Percentiles rank a stretch among this genome's conserved stretches.
phyloP scores from a whole-genome alignment of 306 rosid species.

The Alnus rubra region DNA sequence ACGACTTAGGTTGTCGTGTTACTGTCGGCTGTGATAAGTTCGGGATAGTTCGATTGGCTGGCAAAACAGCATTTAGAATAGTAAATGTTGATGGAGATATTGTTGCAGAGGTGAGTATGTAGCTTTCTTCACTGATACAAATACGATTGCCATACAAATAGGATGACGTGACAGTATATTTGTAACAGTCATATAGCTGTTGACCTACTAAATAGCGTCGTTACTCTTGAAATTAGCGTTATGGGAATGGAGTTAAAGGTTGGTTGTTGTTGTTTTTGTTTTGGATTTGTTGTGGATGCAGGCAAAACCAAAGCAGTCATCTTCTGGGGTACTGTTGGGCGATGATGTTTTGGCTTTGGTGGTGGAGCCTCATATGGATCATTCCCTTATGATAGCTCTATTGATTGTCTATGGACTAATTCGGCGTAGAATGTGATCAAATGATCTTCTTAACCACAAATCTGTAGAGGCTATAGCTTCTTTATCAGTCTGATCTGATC shows the following conservation, averaged over 20 bases:
- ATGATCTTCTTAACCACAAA: neutral
- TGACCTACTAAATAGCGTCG: too few species aligned
- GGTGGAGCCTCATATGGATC: constrained; percentile 53
- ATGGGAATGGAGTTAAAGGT: neutral
- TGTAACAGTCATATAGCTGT: too few species aligned
- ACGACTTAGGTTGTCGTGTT: constrained; percentile 52
- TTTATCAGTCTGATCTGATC: too few species aligned
- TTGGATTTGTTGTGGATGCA: constrained; percentile 29
- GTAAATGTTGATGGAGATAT: constrained; percentile 45
- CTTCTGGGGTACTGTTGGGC: constrained; percentile 57
- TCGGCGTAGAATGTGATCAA: constrained; percentile 52
- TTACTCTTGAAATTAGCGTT: neutral
- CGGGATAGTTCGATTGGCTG: constrained; percentile 44
- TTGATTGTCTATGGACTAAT: constrained; percentile 63
- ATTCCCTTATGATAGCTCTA: constrained; percentile 63
- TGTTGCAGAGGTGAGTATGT: constrained; percentile 67
- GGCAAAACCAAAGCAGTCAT: constrained; percentile 64
- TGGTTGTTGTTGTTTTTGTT: neutral
- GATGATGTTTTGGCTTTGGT: constrained; percentile 69
- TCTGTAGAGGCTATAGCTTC: too few species aligned
- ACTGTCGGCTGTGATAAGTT: constrained; percentile 50
- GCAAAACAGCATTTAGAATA: constrained; percentile 51
- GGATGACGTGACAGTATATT: too few species aligned
- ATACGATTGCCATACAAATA: too few species aligned
- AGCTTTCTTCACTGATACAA: too few species aligned